Evolutionary conservation across 2,329 filamentous ascomycete genomes (phyloP), one percentile per base, ranked within the genome.

Genomic region (Cytospora schulzeri): DNA sequence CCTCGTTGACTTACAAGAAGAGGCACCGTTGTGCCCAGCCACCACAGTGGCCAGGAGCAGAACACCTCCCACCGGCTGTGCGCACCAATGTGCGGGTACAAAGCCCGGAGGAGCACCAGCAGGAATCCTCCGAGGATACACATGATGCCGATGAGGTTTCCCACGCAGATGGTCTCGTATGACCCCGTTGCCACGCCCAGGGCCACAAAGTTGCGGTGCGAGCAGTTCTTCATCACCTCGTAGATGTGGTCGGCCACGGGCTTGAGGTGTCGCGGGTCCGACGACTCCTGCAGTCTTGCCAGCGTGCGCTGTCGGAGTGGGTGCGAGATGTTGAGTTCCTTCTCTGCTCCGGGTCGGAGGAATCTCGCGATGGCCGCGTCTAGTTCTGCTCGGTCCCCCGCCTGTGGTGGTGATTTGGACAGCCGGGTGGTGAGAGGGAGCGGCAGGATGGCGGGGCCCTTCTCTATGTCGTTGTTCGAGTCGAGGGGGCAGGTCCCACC

Each of bases 131-230:
- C 72, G 14, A 74, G 4, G 5, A 78, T 78, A 28, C 78, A 73
- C n/a, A 72, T 71, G 35, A 81, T 77, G 8, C 80, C 80, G 9
- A 81, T 71, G 1, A 74, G 69, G 1, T 79, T 81, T 1, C 79
- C 79, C 33, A 80, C 76, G 72, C 80, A 82, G 14, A 82, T 68
- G 2, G 80, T 82, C 71, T 82, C 80, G 60, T 80, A 79, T 3
- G 80, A 82, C 45, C 80, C 80, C 69, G 82, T 84, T 69, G 78
- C 82, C 38, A 85, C 79, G 65, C 83, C 84, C 8, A 86, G 76
- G 48, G 83, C 80, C 54, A 85, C 75, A 68, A 86, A 81, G 71
- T 81, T 79, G 61, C 81, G 76, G 69, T 81, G 76, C 24, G 80
- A 82, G 74, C 80, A 82, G 71, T 79, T 80, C 64, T 76, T 77